Percentiles rank a stretch among this genome's conserved stretches.
Evolutionary conservation across 1,284 basidiomycete species (phyloP).

Genomic region (Porogramme epimiltina): DNA sequence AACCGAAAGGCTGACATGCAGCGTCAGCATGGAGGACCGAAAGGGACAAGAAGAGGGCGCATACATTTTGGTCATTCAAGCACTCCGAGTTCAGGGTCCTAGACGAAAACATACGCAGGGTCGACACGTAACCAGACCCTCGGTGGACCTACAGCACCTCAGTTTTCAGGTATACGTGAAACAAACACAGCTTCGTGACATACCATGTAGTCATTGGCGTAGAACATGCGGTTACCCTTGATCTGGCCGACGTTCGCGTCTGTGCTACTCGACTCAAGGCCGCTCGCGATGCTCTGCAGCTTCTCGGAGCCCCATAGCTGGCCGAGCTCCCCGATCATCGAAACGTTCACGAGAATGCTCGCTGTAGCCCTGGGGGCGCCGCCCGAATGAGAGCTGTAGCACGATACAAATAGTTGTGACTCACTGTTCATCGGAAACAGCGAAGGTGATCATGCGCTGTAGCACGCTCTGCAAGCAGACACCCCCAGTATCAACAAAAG

Average conservation of each 20-base stretch:
- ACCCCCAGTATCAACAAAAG: background rate
- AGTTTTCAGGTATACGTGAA: too few relatives aligned
- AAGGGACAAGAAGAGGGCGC: slow-evolving; percentile 10
- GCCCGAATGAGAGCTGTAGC: background rate
- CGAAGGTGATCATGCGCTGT: slow-evolving; percentile 64
- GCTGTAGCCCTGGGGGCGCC: slow-evolving; percentile 46
- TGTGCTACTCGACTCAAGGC: slow-evolving; percentile 37
- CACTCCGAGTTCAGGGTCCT: slow-evolving; percentile 69
- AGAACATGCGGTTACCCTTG: slow-evolving; percentile 66
- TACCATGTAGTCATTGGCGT: slow-evolving; percentile 70
- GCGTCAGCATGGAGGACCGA: background rate
- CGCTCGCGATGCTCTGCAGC: slow-evolving; percentile 43
- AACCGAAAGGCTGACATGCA: slow-evolving; percentile 51
- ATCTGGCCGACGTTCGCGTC: slow-evolving; percentile 63
- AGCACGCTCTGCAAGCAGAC: slow-evolving; percentile 48
- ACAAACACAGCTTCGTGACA: background rate
- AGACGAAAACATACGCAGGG: slow-evolving; percentile 66
- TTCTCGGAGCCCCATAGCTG: slow-evolving; percentile 48
- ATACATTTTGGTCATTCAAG: slow-evolving; percentile 60
- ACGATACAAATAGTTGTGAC: slow-evolving; percentile 20
- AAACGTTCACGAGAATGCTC: slow-evolving; percentile 59
- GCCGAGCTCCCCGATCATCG: slow-evolving; percentile 53
- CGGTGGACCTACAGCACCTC: slow-evolving; percentile 61
- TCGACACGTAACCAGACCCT: slow-evolving; percentile 57
- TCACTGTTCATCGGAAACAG: slow-evolving; percentile 59